These are phyloP conservation scores for Eucalyptus tenuipes DNA, from an alignment of 345 rosid genomes.

Conservation along the genomic window DNA sequence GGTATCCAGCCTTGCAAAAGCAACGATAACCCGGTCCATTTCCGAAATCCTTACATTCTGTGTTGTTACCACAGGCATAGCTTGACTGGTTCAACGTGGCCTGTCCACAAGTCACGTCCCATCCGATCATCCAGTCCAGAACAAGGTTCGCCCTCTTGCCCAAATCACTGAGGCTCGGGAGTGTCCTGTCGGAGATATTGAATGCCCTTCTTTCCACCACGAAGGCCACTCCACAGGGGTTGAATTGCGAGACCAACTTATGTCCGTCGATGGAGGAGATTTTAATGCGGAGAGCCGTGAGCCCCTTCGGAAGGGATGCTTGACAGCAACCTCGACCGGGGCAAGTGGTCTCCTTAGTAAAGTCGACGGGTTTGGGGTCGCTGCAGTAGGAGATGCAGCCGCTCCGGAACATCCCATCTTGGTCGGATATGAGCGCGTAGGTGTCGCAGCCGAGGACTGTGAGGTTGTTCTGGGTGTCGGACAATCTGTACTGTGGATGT, in stretches of 20 bases:
- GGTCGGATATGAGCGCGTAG: too few species aligned
- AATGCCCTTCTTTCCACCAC: not conserved
- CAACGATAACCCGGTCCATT: too few species aligned
- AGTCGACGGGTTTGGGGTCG: too few species aligned
- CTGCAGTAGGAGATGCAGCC: too few species aligned
- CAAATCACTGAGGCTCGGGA: not conserved
- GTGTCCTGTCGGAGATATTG: not conserved
- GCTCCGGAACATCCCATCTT: too few species aligned
- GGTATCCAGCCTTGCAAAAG: too few species aligned
- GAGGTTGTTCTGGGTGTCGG: too few species aligned
- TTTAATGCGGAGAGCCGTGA: not conserved
- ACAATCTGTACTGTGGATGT: too few species aligned
- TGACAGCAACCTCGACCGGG: not conserved
- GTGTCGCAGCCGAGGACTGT: too few species aligned
- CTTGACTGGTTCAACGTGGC: not conserved
- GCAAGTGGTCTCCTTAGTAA: not conserved
- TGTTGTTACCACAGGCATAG: too few species aligned
- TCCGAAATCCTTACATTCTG: accelerated
- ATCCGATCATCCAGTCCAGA: not conserved
- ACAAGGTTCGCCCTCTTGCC: not conserved
- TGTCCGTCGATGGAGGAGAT: not conserved
- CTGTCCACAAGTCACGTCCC: not conserved
- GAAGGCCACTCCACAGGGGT: not conserved
- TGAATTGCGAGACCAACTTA: not conserved
- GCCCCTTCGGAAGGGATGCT: not conserved